Evolutionary conservation across 192 early-diverging fungal genomes (phyloP).

Genomic region (Radiomyces spectabilis): DNA sequence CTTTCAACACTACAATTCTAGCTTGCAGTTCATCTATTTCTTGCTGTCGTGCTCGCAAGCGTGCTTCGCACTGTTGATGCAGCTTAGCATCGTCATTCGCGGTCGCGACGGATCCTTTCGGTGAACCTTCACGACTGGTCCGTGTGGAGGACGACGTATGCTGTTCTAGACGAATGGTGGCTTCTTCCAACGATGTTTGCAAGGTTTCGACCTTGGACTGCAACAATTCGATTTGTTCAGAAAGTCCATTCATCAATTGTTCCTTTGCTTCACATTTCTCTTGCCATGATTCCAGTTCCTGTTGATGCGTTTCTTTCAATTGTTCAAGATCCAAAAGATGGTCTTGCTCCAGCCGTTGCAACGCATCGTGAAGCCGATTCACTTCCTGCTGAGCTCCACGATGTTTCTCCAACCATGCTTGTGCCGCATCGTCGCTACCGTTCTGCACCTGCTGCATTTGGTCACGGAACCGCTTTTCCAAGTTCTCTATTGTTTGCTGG

Average conservation of each 20-base stretch:
- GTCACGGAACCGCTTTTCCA: slow-evolving; percentile 17
- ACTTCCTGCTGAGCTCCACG: slow-evolving; percentile 9
- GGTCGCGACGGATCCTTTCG: background rate
- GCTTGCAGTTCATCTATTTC: background rate
- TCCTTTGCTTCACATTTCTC: background rate
- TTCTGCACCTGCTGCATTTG: slow-evolving; percentile 20
- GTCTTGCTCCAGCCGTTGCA: background rate
- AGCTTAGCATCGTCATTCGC: too few species aligned
- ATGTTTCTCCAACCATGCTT: slow-evolving; percentile 19
- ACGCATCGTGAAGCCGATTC: background rate
- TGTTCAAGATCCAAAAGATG: background rate
- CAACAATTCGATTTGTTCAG: slow-evolving; percentile 8
- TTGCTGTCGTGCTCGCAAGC: background rate
- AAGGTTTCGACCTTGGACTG: slow-evolving; percentile 11
- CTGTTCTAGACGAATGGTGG: slow-evolving; percentile 15
- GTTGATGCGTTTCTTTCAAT: background rate
- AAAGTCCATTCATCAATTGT: slow-evolving; percentile 6
- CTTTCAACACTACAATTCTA: slow-evolving; percentile 1
- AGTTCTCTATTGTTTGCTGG: background rate
- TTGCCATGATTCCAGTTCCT: background rate
- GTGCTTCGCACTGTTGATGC: background rate
- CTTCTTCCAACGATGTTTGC: slow-evolving; percentile 13
- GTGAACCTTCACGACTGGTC: background rate
- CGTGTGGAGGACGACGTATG: slow-evolving; percentile 4
- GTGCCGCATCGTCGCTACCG: slow-evolving; percentile 15